Percentiles rank a stretch among this genome's conserved stretches.
Evolutionary conservation across 2,329 filamentous ascomycete genomes (phyloP).

Genomic region (Fusarium pininemorale): DNA sequence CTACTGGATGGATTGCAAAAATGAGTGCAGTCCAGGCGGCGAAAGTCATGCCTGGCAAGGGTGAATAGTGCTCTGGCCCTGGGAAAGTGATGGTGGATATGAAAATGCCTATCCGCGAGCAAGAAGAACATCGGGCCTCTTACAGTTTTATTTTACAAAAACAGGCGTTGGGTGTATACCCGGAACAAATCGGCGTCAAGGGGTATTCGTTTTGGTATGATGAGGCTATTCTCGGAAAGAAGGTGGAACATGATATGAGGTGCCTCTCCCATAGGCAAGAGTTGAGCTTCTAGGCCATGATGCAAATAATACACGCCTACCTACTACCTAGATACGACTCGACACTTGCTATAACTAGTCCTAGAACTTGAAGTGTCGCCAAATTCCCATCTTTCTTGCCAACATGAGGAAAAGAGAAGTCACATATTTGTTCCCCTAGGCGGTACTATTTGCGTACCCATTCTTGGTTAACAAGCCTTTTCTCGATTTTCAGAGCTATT

Average conservation of each 20-base stretch:
- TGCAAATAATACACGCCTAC: background rate
- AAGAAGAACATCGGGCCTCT: background rate
- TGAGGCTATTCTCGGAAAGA: background rate
- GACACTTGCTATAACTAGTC: background rate
- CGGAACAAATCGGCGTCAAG: constrained; percentile 32
- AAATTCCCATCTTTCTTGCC: background rate
- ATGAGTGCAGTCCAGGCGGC: constrained; percentile 96
- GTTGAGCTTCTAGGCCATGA: background rate
- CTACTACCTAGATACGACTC: background rate
- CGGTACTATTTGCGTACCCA: background rate
- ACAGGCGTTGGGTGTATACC: constrained; percentile 40
- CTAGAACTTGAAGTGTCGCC: background rate
- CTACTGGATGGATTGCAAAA: constrained; percentile 91
- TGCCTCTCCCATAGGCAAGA: background rate
- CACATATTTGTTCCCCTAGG: background rate
- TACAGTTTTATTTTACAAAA: constrained; percentile 1
- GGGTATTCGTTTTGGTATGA: background rate
- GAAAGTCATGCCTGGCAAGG: constrained; percentile 77
- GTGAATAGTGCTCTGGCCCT: constrained; percentile 50
- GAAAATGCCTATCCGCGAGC: background rate
- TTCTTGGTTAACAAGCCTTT: background rate
- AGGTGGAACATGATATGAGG: background rate
- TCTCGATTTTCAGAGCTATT: background rate
- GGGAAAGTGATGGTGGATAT: background rate
- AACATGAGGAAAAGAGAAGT: background rate